Conservation (phyloP, 1,284 basidiomycete genomes). For the Pisolithus thermaeus region DNA sequence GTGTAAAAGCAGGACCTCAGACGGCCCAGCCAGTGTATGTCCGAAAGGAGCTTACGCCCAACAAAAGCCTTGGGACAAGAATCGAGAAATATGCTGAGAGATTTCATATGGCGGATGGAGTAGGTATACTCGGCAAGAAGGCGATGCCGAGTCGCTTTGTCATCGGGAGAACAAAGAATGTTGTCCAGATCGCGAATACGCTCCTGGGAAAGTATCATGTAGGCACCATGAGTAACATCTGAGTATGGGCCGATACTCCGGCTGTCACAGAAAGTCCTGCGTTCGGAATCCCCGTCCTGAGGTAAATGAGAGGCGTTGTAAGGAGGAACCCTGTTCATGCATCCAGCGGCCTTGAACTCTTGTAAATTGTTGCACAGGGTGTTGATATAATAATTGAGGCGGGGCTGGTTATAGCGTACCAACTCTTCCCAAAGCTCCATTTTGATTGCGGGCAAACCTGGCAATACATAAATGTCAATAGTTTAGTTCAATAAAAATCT, state of each 20-base stretch:
- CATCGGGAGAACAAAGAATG: background rate
- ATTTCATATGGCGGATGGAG: background rate
- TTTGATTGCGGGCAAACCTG: background rate
- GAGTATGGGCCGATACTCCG: background rate
- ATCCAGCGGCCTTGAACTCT: background rate
- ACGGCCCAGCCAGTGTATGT: background rate
- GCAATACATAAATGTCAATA: background rate
- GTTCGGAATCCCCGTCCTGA: background rate
- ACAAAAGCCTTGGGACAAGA: background rate
- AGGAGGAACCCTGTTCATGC: background rate
- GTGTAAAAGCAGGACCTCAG: background rate
- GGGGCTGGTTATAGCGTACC: background rate
- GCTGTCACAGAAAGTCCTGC: background rate
- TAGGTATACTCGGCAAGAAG: background rate
- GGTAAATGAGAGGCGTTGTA: background rate
- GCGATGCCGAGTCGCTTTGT: background rate
- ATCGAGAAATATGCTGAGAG: background rate
- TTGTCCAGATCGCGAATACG: background rate
- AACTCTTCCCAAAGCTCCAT: background rate
- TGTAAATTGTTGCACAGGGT: background rate
- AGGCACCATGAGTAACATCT: background rate
- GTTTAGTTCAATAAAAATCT: background rate
- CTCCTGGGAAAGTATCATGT: background rate
- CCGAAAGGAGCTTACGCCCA: background rate
- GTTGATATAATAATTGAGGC: background rate